A percentile compares a stretch with the other conserved stretches of the same genome.
phyloP scores from a whole-genome alignment of 2,329 filamentous ascomycete species.

The Sporothrix variecibatus region DNA sequence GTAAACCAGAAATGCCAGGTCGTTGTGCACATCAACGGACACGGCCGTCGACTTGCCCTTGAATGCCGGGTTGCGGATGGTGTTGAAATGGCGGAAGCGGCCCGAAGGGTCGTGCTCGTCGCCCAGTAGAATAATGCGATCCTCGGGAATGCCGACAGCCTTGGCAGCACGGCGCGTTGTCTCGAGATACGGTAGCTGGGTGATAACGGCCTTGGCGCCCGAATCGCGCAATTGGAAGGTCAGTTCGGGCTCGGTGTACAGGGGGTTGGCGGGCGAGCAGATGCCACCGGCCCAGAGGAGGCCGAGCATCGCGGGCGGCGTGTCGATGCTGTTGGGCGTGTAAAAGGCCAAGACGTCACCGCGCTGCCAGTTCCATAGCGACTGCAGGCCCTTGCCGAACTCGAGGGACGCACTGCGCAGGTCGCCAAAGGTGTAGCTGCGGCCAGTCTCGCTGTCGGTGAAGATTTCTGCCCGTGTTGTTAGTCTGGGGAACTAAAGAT shows the following conservation, averaged over 20 bases:
- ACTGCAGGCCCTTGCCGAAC: slow-evolving; percentile 80
- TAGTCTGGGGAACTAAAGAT: neutral
- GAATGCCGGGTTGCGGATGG: slow-evolving; percentile 59
- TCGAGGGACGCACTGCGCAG: slow-evolving; percentile 65
- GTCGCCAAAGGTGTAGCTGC: slow-evolving; percentile 69
- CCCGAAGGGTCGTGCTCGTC: slow-evolving; percentile 62
- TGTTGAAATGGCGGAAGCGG: slow-evolving; percentile 70
- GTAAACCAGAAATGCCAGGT: slow-evolving; percentile 84
- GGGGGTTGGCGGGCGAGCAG: slow-evolving; percentile 83
- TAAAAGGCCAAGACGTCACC: slow-evolving; percentile 82
- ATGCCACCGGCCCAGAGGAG: slow-evolving; percentile 81
- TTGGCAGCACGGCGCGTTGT: slow-evolving; percentile 68
- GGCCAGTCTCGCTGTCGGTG: slow-evolving; percentile 69
- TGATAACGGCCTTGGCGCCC: slow-evolving; percentile 72
- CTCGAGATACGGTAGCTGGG: slow-evolving; percentile 67
- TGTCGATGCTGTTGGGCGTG: slow-evolving; percentile 85
- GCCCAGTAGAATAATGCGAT: slow-evolving; percentile 76
- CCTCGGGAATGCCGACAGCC: slow-evolving; percentile 67
- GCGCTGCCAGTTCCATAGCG: slow-evolving; percentile 74
- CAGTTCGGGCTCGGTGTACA: slow-evolving; percentile 81
- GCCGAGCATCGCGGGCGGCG: slow-evolving; percentile 74
- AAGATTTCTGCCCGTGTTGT: slow-evolving; percentile 64
- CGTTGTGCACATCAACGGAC: slow-evolving; percentile 65
- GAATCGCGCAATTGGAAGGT: slow-evolving; percentile 82
- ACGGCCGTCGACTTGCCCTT: slow-evolving; percentile 44